These are phyloP conservation scores for Eragrostis tef DNA, from an alignment of 202 grass and related monocot species.

Conservation along the genomic window DNA sequence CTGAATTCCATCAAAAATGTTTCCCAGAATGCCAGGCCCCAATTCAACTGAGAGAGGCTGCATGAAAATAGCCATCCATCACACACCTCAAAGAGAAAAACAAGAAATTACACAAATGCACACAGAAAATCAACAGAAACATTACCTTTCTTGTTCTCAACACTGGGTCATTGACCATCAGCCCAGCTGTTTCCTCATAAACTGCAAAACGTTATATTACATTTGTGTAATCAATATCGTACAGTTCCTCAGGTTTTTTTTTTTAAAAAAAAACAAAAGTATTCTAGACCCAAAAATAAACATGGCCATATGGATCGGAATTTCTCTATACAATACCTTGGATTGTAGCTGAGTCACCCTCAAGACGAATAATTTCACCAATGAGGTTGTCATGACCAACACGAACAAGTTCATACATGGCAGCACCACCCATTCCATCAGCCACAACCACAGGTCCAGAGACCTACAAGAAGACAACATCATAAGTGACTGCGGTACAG, in stretches of 20 bases:
- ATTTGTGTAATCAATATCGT: slow-evolving; percentile 1
- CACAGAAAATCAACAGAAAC: background rate
- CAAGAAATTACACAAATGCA: background rate
- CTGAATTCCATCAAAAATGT: slow-evolving; percentile 81
- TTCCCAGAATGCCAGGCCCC: slow-evolving; percentile 76
- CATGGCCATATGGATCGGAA: no score
- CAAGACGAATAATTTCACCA: slow-evolving; percentile 90
- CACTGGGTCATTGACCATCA: slow-evolving; percentile 94
- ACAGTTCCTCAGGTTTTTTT: no score
- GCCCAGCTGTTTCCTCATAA: slow-evolving; percentile 95
- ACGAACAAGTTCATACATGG: slow-evolving; percentile 91
- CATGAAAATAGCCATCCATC: background rate
- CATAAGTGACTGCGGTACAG: background rate
- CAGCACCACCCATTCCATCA: slow-evolving; percentile 93
- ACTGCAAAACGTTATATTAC: slow-evolving; percentile 48
- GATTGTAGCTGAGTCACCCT: slow-evolving; percentile 88
- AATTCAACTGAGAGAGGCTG: slow-evolving; percentile 77
- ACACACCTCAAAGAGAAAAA: background rate
- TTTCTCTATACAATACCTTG: slow-evolving; percentile 55
- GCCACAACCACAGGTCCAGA: slow-evolving; percentile 90
- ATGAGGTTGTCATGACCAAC: slow-evolving; percentile 85
- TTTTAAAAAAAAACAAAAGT: background rate
- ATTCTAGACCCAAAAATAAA: no score
- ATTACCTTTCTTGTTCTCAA: slow-evolving; percentile 78
- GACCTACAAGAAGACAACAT: slow-evolving; percentile 54